Evolutionary conservation across 2,329 filamentous ascomycete species (phyloP), one percentile per base, ranked within the genome.

Genomic region (Colletotrichum sp.): DNA sequence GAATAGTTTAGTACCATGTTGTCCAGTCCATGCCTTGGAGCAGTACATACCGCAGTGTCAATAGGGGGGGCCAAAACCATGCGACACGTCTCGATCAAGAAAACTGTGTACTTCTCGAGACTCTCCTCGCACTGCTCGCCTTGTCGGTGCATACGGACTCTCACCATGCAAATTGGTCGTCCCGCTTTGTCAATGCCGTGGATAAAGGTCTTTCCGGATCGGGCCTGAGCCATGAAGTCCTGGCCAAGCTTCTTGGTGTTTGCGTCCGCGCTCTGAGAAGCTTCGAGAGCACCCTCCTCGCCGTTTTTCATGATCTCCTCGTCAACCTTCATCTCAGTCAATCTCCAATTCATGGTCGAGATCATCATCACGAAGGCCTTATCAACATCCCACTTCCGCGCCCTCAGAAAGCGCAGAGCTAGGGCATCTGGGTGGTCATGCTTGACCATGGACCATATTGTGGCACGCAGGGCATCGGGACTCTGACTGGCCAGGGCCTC

Each of bases 371-470:
- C 91, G 30, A 98, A 89, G 6, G 97, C 97, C 83, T 95, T 96
- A 67, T 98, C 94, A 22, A 98, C 93, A 82, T 99, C 95, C 97
- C 97, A 99, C 85, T 98, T 98, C 61, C 96, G 90, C n/a, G 96
- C 96, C 67, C 96, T 90, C 72, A 98, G 87, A 84, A 98, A 98
- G 56, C 96, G 92, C 73, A 98, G 86, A 18, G 96, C 86, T 22
- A 97, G 87, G 4, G 93, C 94, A 85, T 99, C 97, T 0, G 97
- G 97, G 82, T 98, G 92, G 82, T 99, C 97, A 80, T 97, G 94
- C 87, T 98, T 99, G 74, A 96, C 91, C 95, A 98, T 98, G 79
- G 88, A 91, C 97, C 97, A 98, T 82, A 98, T 94, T 0, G 96
- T 93, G 18, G 89, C 88, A 68, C 96, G 92, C 78, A 99, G 91